Evolutionary conservation across 345 rosid species (phyloP), one percentile per base, ranked within the genome.

Genomic region (Mallotus nudiflorus): DNA sequence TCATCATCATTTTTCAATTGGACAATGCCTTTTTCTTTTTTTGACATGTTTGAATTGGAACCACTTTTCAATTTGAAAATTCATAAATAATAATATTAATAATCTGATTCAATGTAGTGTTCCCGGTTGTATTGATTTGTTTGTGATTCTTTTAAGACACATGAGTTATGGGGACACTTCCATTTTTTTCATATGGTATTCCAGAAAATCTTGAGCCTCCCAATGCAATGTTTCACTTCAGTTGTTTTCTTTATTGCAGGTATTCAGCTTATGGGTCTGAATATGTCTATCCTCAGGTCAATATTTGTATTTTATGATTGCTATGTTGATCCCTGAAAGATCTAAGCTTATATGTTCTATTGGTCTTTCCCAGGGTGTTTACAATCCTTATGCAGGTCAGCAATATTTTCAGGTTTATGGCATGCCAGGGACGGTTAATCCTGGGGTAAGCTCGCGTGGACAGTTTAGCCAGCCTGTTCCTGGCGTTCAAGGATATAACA

Each of bases 231-330:
- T n/a, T n/a, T n/a, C n/a, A n/a, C n/a, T n/a, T 73, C 59, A 50
- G 13, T 74, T 52, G 48, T 59, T 77, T 52, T 59, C 65, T 67
- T 52, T 35, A 16, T 65, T 71, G 75, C 72, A 81, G 84, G 69
- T 81, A 81, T 63, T 42, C 75, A 20, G 12, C 82, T 42, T 81
- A 77, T 69, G 78, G 77, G 29, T 68, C 80, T 49, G 85, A 76
- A 40, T 68, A 37, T 53, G 68, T 71, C 66, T 72, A 69, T 60
- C 61, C 78, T 4, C 82, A 78, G 85, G 85, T 81, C 60, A 69
- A 27, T 61, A 35, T 66, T 51, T 42, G 66, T 22, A 62, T 29
- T 49, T 37, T 73, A 0, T 6, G 42, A 13, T 48, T 33, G 5
- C 57, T 52, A 18, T 61, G 9, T 51, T 19, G 18, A 11, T n/a